Evolutionary conservation across 805 yeast species (phyloP).

Genomic region (Clavispora fructus): DNA sequence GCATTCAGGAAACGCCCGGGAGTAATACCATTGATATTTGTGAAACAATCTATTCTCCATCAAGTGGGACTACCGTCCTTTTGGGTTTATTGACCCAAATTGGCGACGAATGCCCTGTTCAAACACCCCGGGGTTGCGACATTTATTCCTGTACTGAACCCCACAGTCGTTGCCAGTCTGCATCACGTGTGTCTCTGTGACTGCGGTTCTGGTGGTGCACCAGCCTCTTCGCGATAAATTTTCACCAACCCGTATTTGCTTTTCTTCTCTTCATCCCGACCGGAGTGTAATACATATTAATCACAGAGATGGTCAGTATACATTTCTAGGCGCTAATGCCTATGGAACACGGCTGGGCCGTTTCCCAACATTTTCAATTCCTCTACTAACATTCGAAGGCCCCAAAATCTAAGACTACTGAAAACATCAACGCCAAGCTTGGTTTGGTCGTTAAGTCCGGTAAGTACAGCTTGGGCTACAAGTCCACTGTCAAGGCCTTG

Average conservation of each 20-base stretch:
- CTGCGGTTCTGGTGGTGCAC: neutral
- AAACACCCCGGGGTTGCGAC: neutral
- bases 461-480: conserved; percentile 99
- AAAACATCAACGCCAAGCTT: conserved; percentile 95
- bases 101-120: no score
- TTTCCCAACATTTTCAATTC: neutral
- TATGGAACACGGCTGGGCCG: neutral
- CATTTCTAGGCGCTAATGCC: neutral
- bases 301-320: conserved; percentile 95
- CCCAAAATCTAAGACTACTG: conserved; percentile 91
- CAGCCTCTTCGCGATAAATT: conserved; percentile 9
- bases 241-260: conserved; percentile 1
- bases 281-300: conserved; percentile 76
- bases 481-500: conserved; percentile 95
- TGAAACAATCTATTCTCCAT: no score
- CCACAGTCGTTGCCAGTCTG: no score
- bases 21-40: no score
- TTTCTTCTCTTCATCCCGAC: conserved; percentile 42
- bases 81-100: no score
- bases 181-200: conserved; percentile 5
- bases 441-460: conserved; percentile 98
- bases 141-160: neutral
- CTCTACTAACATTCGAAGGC: conserved; percentile 61
- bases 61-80: no score
- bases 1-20: no score